Conservation (phyloP, 2,329 filamentous ascomycete species). For the Capronia epimyces region DNA sequence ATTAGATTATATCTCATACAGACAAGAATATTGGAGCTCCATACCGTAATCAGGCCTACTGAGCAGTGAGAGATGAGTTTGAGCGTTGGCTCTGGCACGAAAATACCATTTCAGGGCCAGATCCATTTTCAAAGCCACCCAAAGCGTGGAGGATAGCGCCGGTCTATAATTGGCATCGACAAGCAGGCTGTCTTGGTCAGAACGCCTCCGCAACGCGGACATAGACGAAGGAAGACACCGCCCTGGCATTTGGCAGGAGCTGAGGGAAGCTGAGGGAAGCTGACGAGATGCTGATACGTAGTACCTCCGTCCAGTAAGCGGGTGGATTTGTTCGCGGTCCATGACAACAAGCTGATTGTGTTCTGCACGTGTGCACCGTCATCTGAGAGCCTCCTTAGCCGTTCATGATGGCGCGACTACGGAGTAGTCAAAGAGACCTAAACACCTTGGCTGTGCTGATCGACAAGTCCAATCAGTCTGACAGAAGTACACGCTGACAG, state of each 20-base stretch:
- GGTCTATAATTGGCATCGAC: slow-evolving; percentile 14
- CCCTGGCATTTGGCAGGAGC: neutral
- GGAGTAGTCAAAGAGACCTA: no score
- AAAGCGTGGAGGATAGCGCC: slow-evolving; percentile 10
- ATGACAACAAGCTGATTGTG: no score
- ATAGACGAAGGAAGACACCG: neutral
- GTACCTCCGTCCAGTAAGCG: no score
- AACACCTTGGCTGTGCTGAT: no score
- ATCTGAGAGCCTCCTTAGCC: no score
- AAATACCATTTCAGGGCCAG: slow-evolving; percentile 3
- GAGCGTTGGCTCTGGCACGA: neutral
- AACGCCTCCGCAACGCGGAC: neutral
- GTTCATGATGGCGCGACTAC: no score
- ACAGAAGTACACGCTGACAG: no score
- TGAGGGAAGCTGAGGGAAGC: slow-evolving; percentile 10
- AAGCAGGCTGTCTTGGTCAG: neutral
- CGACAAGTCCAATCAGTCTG: no score
- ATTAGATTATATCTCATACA: no score
- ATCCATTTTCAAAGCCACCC: slow-evolving; percentile 6
- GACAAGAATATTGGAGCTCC: neutral
- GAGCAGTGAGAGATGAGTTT: neutral
- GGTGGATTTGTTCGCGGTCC: neutral
- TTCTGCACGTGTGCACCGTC: no score
- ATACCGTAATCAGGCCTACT: no score
- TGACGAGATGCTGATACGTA: neutral